Conservation (phyloP, 306 rosid genomes). For the Boehmeria nivea region DNA sequence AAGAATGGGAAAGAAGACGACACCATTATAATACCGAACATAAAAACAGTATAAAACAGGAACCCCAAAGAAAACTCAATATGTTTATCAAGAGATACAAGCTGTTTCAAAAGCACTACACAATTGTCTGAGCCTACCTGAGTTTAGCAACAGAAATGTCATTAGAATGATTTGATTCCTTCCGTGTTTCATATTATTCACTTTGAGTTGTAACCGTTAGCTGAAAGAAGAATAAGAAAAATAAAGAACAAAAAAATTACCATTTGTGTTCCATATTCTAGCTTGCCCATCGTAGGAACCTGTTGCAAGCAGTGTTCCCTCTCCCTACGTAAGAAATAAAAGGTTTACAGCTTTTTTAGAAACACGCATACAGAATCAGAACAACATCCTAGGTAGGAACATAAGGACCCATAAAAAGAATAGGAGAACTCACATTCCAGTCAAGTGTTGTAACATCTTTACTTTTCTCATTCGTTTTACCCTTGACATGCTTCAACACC, state of each 20-base stretch:
- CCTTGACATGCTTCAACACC: conserved; percentile 89
- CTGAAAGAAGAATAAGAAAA: too few relatives aligned
- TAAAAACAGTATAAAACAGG: background rate
- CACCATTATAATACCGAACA: too few relatives aligned
- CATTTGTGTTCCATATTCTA: conserved; percentile 80
- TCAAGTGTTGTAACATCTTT: conserved; percentile 92
- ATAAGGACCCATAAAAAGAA: background rate
- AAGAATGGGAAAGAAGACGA: background rate
- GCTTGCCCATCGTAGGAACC: conserved; percentile 98
- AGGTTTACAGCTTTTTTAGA: background rate
- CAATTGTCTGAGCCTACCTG: too few relatives aligned
- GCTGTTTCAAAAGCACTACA: too few relatives aligned
- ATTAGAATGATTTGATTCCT: too few relatives aligned
- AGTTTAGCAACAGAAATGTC: too few relatives aligned
- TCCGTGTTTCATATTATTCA: too few relatives aligned
- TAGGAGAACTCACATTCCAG: conserved; percentile 76
- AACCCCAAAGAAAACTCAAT: too few relatives aligned
- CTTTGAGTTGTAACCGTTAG: too few relatives aligned
- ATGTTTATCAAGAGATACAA: too few relatives aligned
- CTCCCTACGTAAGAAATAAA: conserved; percentile 43
- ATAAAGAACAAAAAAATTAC: conserved; percentile 50
- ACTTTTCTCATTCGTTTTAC: conserved; percentile 72
- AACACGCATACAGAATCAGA: background rate
- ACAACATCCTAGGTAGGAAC: conserved; percentile 4
- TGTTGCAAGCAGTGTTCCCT: conserved; percentile 90